These are phyloP conservation scores for Russula lepida DNA, from an alignment of 768 basidiomycete genomes.

Conservation along the genomic window DNA sequence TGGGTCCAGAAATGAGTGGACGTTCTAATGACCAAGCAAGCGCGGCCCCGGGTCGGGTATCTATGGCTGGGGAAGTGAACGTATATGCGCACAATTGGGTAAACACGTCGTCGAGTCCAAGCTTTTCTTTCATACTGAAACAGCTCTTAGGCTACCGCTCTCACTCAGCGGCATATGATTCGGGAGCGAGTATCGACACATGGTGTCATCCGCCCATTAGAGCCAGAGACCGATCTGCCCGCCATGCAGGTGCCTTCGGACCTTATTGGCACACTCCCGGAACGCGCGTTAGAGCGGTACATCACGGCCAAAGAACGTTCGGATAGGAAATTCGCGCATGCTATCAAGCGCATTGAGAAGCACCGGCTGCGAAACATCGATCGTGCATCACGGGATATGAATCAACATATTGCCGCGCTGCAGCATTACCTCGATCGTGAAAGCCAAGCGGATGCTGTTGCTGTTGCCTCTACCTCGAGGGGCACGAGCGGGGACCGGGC, in stretches of 20 bases:
- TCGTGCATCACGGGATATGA: constrained; percentile 53
- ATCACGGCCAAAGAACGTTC: constrained; percentile 50
- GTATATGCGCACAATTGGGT: constrained; percentile 50
- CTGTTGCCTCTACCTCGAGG: neutral
- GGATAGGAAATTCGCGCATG: constrained; percentile 57
- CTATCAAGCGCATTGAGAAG: constrained; percentile 52
- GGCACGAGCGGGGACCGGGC: constrained; percentile 18
- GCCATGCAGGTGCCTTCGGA: constrained; percentile 59
- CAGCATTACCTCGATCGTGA: constrained; percentile 32
- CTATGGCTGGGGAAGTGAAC: constrained; percentile 49
- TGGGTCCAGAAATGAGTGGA: constrained; percentile 17
- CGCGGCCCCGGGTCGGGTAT: constrained; percentile 8
- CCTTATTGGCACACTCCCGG: constrained; percentile 66
- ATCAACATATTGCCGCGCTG: constrained; percentile 44
- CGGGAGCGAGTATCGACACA: constrained; percentile 81
- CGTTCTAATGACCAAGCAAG: constrained; percentile 16
- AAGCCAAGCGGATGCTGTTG: constrained; percentile 19
- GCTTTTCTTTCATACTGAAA: neutral
- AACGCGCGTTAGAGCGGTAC: constrained; percentile 70
- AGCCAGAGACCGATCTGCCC: constrained; percentile 55
- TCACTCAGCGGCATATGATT: constrained; percentile 57
- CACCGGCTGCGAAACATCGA: constrained; percentile 57
- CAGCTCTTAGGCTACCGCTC: constrained; percentile 24
- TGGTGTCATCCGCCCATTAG: constrained; percentile 77
- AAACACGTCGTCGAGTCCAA: constrained; percentile 16